Conservation (phyloP, 345 rosid species). For the Durio zibethinus region DNA sequence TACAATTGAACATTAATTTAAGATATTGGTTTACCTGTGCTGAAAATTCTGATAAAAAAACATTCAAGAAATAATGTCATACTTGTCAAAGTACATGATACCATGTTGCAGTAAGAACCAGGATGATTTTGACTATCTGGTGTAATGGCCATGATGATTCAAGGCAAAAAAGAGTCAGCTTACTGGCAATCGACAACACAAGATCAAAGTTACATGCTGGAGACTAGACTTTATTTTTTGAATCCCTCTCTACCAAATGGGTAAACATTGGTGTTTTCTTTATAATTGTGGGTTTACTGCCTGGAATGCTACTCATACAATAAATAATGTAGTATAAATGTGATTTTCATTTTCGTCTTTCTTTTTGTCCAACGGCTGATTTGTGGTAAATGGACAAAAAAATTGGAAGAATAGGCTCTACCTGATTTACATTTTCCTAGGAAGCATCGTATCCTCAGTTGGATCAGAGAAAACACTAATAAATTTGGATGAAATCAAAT, state of each 20-base stretch:
- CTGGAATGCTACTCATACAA: background rate
- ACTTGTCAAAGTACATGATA: background rate
- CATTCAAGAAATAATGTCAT: background rate
- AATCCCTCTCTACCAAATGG: background rate
- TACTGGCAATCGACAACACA: background rate
- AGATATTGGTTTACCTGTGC: background rate
- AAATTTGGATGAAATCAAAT: too few species aligned
- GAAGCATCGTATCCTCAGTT: constrained; percentile 98
- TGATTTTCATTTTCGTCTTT: constrained; percentile 6
- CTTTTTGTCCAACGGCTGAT: constrained; percentile 6
- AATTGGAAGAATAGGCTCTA: constrained; percentile 4
- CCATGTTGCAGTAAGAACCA: background rate
- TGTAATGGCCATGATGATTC: background rate
- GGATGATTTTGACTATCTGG: background rate
- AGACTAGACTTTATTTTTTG: background rate
- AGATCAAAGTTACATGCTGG: background rate
- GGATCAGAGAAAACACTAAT: constrained; percentile 86
- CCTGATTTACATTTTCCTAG: constrained; percentile 76
- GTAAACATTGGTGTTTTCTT: background rate
- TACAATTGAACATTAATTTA: background rate
- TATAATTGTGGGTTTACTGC: background rate
- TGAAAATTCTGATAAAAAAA: background rate
- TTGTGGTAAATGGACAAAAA: constrained; percentile 8
- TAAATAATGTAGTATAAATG: background rate
- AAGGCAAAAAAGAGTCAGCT: background rate